Conservation (phyloP, 192 early-diverging fungal species). For the Dispira simplex region DNA sequence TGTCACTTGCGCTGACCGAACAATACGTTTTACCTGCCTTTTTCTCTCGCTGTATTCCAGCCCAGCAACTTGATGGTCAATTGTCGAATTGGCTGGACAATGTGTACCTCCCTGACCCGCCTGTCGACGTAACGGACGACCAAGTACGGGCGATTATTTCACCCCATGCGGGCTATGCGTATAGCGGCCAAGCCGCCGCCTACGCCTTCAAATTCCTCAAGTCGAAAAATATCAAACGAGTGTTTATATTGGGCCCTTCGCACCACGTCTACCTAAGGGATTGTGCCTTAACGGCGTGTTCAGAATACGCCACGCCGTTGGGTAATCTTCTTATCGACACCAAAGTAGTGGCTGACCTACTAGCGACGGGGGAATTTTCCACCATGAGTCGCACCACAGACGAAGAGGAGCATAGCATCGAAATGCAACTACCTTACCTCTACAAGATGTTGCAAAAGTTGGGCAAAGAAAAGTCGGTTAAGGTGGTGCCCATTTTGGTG, state of each 20-base stretch:
- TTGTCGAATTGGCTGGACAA: conserved; percentile 33
- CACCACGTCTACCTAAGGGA: conserved; percentile 73
- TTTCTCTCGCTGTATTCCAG: conserved; percentile 9
- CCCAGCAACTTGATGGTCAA: conserved; percentile 24
- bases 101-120: conserved; percentile 16
- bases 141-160: conserved; percentile 51
- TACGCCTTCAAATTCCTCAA: conserved; percentile 72
- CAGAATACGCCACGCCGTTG: conserved; percentile 70
- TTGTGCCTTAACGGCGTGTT: conserved; percentile 63
- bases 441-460: conserved; percentile 66
- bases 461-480: conserved; percentile 32
- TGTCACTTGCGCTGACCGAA: background rate
- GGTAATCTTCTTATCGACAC: conserved; percentile 64
- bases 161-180: conserved; percentile 84
- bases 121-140: background rate
- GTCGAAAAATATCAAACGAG: conserved; percentile 39
- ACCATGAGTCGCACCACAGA: conserved; percentile 52
- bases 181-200: conserved; percentile 81
- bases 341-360: conserved; percentile 46
- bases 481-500: conserved; percentile 82
- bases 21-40: background rate
- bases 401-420: conserved; percentile 93
- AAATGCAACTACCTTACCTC: conserved; percentile 91
- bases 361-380: conserved; percentile 43
- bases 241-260: conserved; percentile 88